phyloP scores from a whole-genome alignment of 257 asterid genomes.

The Lycium ferocissimum region DNA sequence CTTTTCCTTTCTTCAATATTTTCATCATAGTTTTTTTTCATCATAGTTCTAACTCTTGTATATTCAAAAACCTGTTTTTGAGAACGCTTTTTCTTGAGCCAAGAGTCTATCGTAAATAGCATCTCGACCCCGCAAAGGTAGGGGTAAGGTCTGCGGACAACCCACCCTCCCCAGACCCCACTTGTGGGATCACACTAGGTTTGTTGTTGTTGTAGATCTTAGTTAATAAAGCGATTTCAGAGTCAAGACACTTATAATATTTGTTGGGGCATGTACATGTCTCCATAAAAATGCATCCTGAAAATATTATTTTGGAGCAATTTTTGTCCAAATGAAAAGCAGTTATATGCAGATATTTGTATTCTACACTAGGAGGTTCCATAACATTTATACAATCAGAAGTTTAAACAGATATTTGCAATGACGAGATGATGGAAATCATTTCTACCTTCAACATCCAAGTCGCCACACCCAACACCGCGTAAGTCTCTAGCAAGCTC shows the following conservation, averaged over 20 bases:
- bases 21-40: no score
- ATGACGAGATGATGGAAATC: background rate
- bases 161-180: no score
- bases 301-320: constrained; percentile 16
- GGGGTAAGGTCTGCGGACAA: no score
- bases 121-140: no score
- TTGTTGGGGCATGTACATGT: background rate
- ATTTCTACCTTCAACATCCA: constrained; percentile 89
- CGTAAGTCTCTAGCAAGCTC: constrained; percentile 89
- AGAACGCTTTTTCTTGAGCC: no score
- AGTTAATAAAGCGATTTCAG: background rate
- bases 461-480: constrained; percentile 94
- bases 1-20: no score
- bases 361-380: background rate
- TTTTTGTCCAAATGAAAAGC: constrained; percentile 5
- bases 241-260: background rate
- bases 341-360: background rate
- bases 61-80: no score
- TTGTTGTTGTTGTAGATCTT: background rate
- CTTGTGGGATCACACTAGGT: no score
- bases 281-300: constrained; percentile 16
- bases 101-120: no score
- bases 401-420: constrained; percentile 1
- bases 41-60: no score
- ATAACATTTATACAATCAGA: background rate